Evolutionary conservation across 1,284 basidiomycete species (phyloP), one percentile per base, ranked within the genome.

Genomic region (Trichosporon faecale): DNA sequence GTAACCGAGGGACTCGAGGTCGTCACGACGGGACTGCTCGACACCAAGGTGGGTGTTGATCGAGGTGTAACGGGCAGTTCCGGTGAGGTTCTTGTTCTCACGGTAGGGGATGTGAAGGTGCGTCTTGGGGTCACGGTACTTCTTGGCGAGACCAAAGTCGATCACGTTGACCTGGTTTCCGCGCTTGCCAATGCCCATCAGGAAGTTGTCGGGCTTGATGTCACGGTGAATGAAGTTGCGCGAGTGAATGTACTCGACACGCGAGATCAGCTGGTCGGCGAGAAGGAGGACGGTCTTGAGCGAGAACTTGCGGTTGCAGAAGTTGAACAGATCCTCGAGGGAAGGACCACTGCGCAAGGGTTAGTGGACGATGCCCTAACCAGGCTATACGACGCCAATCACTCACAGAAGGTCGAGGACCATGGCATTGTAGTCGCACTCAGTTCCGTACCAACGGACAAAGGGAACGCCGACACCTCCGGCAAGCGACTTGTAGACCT

Each of bases 361-460:
- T 72, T 65, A 74, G 70, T 27, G 25, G 37, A 40, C 16, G 6
- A 18, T 21, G 29, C 31, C 23, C 23, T 18, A 21, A 23, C 11
- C 12, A 12, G 49, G 31, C 3, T 21, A 7, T 33, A 23, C 16
- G 40, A 23, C 16, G 40, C 18, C 35, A 11, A 61, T 31, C 57
- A 79, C 80, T 78, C 66, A 82, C 80, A 99, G 89, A 69, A 98
- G 90, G 85, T 99, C 97, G 77, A 99, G 87, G 70, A 99, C 97
- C 96, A 99, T 98, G 71, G 96, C 96, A 74, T 99, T 98, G 88
- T 99, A 99, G 84, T 99, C 95, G 83, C 95, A 98, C 84, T 99
- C 96, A 74, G 95, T 97, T 55, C 97, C 97, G 83, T 94, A 99
- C 97, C 97, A 97, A 78, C 95, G 87, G 69, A 98, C 96, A 76